A percentile compares a stretch with the other conserved stretches of the same genome.
Conservation (phyloP, 2,329 filamentous ascomycete species). For the Chalaropsis thielavioides region DNA sequence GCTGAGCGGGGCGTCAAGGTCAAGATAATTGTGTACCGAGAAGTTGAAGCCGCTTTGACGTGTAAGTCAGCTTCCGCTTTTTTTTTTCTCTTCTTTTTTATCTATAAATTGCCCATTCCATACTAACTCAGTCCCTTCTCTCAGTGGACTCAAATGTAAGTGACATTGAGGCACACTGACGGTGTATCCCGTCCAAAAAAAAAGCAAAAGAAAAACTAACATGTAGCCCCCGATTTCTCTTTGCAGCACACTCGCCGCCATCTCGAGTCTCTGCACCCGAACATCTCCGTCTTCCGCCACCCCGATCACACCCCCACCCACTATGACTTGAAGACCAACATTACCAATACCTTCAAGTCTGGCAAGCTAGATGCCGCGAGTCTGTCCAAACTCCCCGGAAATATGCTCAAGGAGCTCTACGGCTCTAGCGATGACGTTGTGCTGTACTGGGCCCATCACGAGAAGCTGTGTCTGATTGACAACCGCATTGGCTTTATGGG, state of each 20-base stretch:
- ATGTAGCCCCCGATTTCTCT: not conserved
- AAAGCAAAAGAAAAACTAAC: not conserved
- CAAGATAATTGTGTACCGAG: slow-evolving; percentile 84
- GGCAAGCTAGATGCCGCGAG: slow-evolving; percentile 35
- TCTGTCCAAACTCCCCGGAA: slow-evolving; percentile 51
- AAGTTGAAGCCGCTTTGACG: slow-evolving; percentile 68
- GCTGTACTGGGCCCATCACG: slow-evolving; percentile 85
- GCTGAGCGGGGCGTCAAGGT: slow-evolving; percentile 73
- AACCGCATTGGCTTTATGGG: slow-evolving; percentile 78
- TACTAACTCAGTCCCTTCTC: not conserved
- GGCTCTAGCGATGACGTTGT: slow-evolving; percentile 69
- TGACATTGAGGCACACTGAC: slow-evolving; percentile 22
- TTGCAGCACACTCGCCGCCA: slow-evolving; percentile 61
- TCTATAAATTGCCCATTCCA: not conserved
- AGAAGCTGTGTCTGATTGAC: slow-evolving; percentile 77
- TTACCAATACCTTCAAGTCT: slow-evolving; percentile 45
- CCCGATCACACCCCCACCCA: slow-evolving; percentile 73
- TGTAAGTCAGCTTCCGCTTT: slow-evolving; percentile 40
- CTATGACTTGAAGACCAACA: slow-evolving; percentile 50
- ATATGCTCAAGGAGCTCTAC: slow-evolving; percentile 65
- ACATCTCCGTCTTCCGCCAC: slow-evolving; percentile 79
- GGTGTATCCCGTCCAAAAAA: not conserved
- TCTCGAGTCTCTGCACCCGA: slow-evolving; percentile 62
- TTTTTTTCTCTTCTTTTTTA: not conserved
- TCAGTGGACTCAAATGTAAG: slow-evolving; percentile 30